Percentiles rank a stretch among this genome's conserved stretches.
phyloP scores from a whole-genome alignment of 2,329 filamentous ascomycete species.

The Colletotrichum scovillei region DNA sequence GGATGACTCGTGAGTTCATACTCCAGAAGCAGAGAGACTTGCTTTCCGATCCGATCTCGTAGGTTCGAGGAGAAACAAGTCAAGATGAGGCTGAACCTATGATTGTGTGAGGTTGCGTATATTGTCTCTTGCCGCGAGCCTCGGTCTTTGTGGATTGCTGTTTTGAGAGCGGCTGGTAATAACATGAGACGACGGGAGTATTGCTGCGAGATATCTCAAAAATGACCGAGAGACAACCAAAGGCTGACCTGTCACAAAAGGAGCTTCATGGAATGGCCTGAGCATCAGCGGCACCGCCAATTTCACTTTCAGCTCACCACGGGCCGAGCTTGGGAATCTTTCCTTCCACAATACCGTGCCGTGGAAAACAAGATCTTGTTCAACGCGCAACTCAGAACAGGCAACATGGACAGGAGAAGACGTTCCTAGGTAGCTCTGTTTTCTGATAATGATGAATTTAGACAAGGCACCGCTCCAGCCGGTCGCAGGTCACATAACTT shows the following conservation, averaged over 20 bases:
- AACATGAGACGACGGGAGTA: background rate
- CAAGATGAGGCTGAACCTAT: conserved; percentile 23
- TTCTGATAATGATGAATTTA: background rate
- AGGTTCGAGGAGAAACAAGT: background rate
- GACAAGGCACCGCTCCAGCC: background rate
- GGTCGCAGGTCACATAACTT: background rate
- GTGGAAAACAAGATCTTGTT: background rate
- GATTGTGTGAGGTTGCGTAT: conserved; percentile 20
- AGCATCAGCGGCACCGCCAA: conserved; percentile 33
- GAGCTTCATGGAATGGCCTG: conserved; percentile 21
- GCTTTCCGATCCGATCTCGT: background rate
- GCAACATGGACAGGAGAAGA: background rate
- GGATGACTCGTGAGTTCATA: no score
- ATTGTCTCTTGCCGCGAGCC: conserved; percentile 8
- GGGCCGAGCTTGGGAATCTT: conserved; percentile 7
- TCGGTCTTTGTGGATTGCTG: background rate
- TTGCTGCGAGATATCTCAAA: conserved; percentile 4
- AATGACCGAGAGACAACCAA: conserved; percentile 5
- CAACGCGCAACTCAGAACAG: background rate
- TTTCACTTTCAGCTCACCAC: conserved; percentile 26
- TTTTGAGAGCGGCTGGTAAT: background rate
- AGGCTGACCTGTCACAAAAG: background rate
- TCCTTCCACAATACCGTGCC: conserved; percentile 2
- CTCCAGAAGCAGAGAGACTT: background rate
- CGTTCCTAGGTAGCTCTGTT: background rate